phyloP scores from a whole-genome alignment of 495 filamentous ascomycete genomes.

The Podospora australis region DNA sequence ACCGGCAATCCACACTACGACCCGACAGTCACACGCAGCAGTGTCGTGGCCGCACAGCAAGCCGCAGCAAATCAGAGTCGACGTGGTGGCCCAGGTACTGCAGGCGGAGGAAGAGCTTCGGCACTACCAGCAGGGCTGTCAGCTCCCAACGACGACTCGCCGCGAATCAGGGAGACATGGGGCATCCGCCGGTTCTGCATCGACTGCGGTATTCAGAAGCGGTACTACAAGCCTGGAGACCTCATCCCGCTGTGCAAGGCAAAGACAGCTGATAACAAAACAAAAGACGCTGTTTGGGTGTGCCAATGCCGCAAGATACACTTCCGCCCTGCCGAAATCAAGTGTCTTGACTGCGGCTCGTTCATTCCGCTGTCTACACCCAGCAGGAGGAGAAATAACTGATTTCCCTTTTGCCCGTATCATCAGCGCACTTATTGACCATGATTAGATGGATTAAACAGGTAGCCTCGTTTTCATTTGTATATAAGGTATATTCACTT shows the following conservation, averaged over 20 bases:
- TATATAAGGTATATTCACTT: no score
- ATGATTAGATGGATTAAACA: no score
- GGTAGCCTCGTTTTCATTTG: background rate
- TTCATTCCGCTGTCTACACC: slow-evolving; percentile 2
- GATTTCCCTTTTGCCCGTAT: no score
- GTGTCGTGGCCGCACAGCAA: slow-evolving; percentile 4
- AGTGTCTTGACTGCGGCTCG: slow-evolving; percentile 9
- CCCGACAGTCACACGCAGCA: slow-evolving; percentile 20
- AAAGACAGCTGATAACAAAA: no score
- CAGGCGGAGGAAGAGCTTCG: background rate
- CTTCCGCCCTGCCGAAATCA: background rate
- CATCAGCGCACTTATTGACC: no score
- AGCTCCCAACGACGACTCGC: background rate
- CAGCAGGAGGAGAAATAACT: background rate
- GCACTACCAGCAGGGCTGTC: background rate
- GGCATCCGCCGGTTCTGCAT: slow-evolving; percentile 23
- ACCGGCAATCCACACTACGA: slow-evolving; percentile 24
- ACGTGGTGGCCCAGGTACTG: background rate
- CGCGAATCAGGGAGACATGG: slow-evolving; percentile 17
- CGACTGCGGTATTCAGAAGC: slow-evolving; percentile 20
- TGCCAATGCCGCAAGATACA: slow-evolving; percentile 20
- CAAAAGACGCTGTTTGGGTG: slow-evolving; percentile 25
- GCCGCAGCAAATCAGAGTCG: background rate
- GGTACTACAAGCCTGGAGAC: slow-evolving; percentile 17
- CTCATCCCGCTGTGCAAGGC: slow-evolving; percentile 17